phyloP scores from a whole-genome alignment of 305 asterid species.

The Solanum hybrid region DNA sequence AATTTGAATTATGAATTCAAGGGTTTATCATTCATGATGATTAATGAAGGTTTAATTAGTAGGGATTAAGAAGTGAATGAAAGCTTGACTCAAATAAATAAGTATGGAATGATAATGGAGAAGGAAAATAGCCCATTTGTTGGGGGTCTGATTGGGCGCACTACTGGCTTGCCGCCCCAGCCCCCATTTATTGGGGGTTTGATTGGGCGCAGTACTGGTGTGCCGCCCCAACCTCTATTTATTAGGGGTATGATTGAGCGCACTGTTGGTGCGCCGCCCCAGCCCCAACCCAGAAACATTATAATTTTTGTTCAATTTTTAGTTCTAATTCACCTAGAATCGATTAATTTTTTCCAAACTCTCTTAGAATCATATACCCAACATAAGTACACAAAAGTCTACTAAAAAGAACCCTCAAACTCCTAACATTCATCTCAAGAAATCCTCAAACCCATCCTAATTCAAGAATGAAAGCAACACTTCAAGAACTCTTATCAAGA shows the following conservation, averaged over 20 bases:
- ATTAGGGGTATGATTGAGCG: not conserved
- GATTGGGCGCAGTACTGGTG: not conserved
- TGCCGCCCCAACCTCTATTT: not conserved
- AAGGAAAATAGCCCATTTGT: not conserved
- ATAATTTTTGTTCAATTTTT: too few species aligned
- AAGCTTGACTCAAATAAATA: too few species aligned
- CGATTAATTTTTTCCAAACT: too few species aligned
- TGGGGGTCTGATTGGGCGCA: not conserved
- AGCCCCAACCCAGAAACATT: too few species aligned
- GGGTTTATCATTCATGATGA: not conserved
- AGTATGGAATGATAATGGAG: not conserved
- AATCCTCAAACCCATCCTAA: too few species aligned
- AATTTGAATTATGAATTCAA: not conserved
- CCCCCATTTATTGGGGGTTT: not conserved
- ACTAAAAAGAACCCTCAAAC: too few species aligned
- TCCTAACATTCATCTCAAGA: too few species aligned
- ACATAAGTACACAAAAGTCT: too few species aligned
- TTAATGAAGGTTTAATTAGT: not conserved
- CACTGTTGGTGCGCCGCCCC: not conserved
- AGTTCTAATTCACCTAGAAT: too few species aligned
- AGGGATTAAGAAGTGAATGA: not conserved
- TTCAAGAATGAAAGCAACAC: too few species aligned
- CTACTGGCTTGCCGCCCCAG: not conserved
- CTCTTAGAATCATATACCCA: too few species aligned
- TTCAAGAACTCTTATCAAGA: too few species aligned